Evolutionary conservation across 2,329 filamentous ascomycete genomes (phyloP), one percentile per base, ranked within the genome.

Genomic region (Xylariales sp.): DNA sequence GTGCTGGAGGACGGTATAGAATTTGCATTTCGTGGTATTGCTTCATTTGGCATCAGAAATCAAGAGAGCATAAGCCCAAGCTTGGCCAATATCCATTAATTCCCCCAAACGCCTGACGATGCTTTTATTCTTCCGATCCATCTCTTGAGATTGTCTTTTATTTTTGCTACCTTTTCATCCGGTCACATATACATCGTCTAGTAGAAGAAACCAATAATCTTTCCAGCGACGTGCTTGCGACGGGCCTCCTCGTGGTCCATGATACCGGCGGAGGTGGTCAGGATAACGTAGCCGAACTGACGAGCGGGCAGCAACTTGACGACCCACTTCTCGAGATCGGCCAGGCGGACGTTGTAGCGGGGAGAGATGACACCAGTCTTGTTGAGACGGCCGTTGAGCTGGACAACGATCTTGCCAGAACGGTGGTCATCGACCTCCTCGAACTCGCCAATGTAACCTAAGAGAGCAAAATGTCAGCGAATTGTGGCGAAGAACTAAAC

Each of bases 171-270:
- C n/a, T 23, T 24, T 27, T 39, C 42, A 40, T 43, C 40, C 43
- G 29, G 38, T 18, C 29, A 33, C 18, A 28, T 34, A 34, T 34
- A 33, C 29, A 25, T 37, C 36, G 47, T 58, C 61, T 93, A 96
- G 81, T 96, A 97, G 81, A 96, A 96, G 85, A 97, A 98, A 61
- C 93, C 93, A 60, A 97, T 88, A 73, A 98, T 88, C 84, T 98
- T 98, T 74, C 93, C 93, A 57, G 91, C 83, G 65, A 97, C 93
- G 78, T 98, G 93, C 84, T 97, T 97, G 71, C 93, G 81, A 67
- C 93, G 81, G 57, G 93, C 93, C 83, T 98, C 93, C 81, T 98
- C 93, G 78, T 98, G 93, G 78, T 98, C 93, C 91, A 98, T 97
- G 72, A 98, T 98, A 70, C 93, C 93, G 51, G 93, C 89, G 45